Evolutionary conservation across 257 asterid genomes (phyloP), one percentile per base, ranked within the genome.

Genomic region (Eustoma russellianum): DNA sequence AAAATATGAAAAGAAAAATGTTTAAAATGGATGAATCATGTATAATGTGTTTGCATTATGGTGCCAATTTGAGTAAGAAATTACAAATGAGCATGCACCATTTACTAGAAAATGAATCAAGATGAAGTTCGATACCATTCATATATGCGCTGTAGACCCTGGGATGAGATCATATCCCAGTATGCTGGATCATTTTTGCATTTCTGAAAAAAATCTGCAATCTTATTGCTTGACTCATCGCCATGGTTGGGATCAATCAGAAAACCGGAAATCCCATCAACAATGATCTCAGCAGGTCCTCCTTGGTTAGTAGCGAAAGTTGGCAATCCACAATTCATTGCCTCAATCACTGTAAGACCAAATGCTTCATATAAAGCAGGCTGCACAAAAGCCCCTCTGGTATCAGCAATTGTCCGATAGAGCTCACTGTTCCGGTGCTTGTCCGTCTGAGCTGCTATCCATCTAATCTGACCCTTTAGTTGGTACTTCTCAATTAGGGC

Each of bases 241-340:
- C 95, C 98, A 55, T 83, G 71, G 57, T 46, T 66, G 9, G 95
- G 95, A 63, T 90, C 87, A 38, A 90, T 72, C 40, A 77, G 98
- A 55, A 86, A 90, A 11, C 98, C 96, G 0, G 96, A 86, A 15
- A 76, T 68, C 9, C 91, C 93, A 59, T 90, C 96, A 7, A 86
- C 63, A 44, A 86, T 90, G 38, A 90, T 86, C 83, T 90, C 97
- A 55, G 97, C 96, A 1, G 97, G 97, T n/a, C 97, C 96, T 0
- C 98, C 98, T 77, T 83, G 93, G 41, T 65, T 90, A 13, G 98
- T 90, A 0, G 94, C 97, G 52, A 90, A 83, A 33, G 97, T 86
- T 7, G 97, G 97, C 55, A 90, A 68, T 33, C 96, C 97, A 60
- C 93, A 86, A 77, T 83, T 81, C 97, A 89, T 89, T 17, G 95